Conservation (phyloP, 768 basidiomycete species). For the Rhizopogon vesiculosus region DNA sequence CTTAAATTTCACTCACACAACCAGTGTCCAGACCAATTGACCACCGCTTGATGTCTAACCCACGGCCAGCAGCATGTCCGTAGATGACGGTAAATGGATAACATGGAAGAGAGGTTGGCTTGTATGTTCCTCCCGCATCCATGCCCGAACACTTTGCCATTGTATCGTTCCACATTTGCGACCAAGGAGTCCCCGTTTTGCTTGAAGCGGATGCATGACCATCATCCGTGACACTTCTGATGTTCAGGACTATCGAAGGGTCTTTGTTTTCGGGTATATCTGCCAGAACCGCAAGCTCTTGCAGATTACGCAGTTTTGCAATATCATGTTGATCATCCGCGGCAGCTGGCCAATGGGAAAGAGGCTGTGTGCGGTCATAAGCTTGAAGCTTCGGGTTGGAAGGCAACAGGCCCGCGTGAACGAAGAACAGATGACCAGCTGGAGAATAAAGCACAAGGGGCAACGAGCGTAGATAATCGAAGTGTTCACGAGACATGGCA, state of each 20-base stretch:
- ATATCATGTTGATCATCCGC: slow-evolving; percentile 17
- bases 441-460: slow-evolving; percentile 77
- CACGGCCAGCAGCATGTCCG: slow-evolving; percentile 78
- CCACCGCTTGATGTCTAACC: slow-evolving; percentile 80
- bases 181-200: slow-evolving; percentile 65
- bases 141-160: slow-evolving; percentile 59
- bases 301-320: slow-evolving; percentile 43
- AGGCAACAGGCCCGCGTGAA: slow-evolving; percentile 81
- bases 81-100: slow-evolving; percentile 76
- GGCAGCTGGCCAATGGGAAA: slow-evolving; percentile 52
- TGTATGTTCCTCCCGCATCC: slow-evolving; percentile 11
- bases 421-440: slow-evolving; percentile 67
- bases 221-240: slow-evolving; percentile 36
- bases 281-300: slow-evolving; percentile 64
- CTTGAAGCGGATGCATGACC: slow-evolving; percentile 27
- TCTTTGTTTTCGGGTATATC: slow-evolving; percentile 72
- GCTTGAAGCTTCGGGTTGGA: slow-evolving; percentile 54
- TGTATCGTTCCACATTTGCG: slow-evolving; percentile 65
- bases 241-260: slow-evolving; percentile 63
- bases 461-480: slow-evolving; percentile 64
- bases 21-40: slow-evolving; percentile 84
- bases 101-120: slow-evolving; percentile 44
- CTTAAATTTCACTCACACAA: slow-evolving; percentile 50
- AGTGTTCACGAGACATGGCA: slow-evolving; percentile 54
- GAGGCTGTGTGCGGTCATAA: slow-evolving; percentile 60